These are phyloP conservation scores for Talaromyces liani DNA, from an alignment of 495 filamentous ascomycete species.

Conservation along the genomic window DNA sequence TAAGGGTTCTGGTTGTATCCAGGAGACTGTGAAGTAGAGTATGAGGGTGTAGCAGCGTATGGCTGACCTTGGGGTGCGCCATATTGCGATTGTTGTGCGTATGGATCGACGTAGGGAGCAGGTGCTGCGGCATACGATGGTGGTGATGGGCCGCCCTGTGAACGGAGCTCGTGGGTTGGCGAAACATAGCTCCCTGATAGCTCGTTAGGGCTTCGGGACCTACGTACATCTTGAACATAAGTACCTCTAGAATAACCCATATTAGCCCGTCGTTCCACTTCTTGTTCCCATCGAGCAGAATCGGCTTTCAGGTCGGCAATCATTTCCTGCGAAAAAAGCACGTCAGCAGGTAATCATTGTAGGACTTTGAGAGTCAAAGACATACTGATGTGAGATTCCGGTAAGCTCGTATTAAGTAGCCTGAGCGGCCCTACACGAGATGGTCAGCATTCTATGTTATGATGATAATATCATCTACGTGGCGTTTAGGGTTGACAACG, in stretches of 20 bases:
- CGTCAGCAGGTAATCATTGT: constrained; percentile 10
- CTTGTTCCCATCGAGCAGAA: constrained; percentile 72
- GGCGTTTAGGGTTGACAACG: constrained; percentile 22
- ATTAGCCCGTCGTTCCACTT: constrained; percentile 47
- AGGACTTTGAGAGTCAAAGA: constrained; percentile 10
- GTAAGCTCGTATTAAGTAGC: constrained; percentile 83
- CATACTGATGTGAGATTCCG: constrained; percentile 80
- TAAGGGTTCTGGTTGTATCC: constrained; percentile 6
- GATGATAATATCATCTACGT: constrained; percentile 6
- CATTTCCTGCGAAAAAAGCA: constrained; percentile 58
- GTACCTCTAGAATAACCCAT: constrained; percentile 39
- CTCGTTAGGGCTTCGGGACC: constrained; percentile 18
- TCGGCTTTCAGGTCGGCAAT: constrained; percentile 79
- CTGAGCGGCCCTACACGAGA: constrained; percentile 52
- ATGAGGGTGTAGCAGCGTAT: constrained; percentile 25
- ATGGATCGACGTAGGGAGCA: constrained; percentile 15
- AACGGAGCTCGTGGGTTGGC: constrained; percentile 10
- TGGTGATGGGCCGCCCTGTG: constrained; percentile 3
- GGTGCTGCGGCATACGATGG: constrained; percentile 31
- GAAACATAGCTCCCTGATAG: constrained; percentile 10
- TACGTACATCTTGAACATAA: constrained; percentile 37
- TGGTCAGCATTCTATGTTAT: constrained; percentile 22
- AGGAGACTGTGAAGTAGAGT: constrained; percentile 6
- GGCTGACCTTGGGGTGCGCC: constrained; percentile 26
- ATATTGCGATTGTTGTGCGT: constrained; percentile 31